phyloP scores from a whole-genome alignment of 2,329 filamentous ascomycete genomes.

The Alternaria infectoria region DNA sequence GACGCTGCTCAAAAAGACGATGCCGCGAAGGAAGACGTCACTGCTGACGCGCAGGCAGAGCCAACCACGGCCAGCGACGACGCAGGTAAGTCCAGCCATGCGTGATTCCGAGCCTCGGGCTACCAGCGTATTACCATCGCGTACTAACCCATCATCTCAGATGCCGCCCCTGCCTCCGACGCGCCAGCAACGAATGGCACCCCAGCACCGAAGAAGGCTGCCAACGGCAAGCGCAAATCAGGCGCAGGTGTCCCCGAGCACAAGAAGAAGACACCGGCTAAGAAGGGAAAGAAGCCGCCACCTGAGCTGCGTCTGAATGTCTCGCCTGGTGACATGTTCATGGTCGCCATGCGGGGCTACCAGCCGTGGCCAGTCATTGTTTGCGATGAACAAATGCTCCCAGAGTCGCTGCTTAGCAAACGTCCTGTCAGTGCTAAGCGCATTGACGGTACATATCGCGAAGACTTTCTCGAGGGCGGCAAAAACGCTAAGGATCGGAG shows the following conservation, averaged over 20 bases:
- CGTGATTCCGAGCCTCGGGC: not conserved
- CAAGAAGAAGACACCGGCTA: slow-evolving; percentile 75
- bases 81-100: slow-evolving; percentile 29
- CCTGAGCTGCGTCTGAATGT: slow-evolving; percentile 72
- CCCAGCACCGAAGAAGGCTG: slow-evolving; percentile 48
- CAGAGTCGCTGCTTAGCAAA: slow-evolving; percentile 73
- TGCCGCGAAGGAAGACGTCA: slow-evolving; percentile 26
- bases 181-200: slow-evolving; percentile 57
- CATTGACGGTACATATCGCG: slow-evolving; percentile 83
- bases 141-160: slow-evolving; percentile 29
- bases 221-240: slow-evolving; percentile 71
- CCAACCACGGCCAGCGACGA: slow-evolving; percentile 25
- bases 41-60: slow-evolving; percentile 35
- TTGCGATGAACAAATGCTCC: slow-evolving; percentile 93
- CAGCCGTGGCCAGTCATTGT: slow-evolving; percentile 94
- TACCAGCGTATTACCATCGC: not conserved
- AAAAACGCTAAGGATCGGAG: slow-evolving; percentile 85
- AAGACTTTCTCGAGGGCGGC: slow-evolving; percentile 85
- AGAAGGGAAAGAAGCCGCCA: slow-evolving; percentile 82
- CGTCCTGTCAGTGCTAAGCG: slow-evolving; percentile 85
- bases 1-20: slow-evolving; percentile 26
- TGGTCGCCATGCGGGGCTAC: slow-evolving; percentile 92
- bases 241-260: slow-evolving; percentile 66
- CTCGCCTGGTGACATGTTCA: slow-evolving; percentile 88
- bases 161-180: slow-evolving; percentile 47